Base-by-base conservation (phyloP, 1,284 basidiomycete species). In the Ceratobasidium sp. region DNA sequence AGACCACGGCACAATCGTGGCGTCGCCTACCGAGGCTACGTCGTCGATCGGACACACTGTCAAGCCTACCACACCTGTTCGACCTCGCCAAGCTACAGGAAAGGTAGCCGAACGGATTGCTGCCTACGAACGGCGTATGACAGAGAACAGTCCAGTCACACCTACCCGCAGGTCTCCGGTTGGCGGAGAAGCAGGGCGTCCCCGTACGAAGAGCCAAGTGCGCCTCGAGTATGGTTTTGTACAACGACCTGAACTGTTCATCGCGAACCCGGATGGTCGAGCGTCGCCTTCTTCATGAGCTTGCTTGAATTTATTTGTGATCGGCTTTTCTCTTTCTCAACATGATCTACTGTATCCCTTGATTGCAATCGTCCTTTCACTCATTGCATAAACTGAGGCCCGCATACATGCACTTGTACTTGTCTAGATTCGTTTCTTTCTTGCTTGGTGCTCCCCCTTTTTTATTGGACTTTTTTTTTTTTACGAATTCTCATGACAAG, bases 261-360 rank as follows among this genome's bases (percentile, higher is more conserved):
- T 91, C 66, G 89, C 89, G 49, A 91, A 91, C 82, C 90, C 90
- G 26, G 89, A 91, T 80, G 83, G 84, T 26, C 66, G 79, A 31
- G 17, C 17, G 15, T 74, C 69, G 8, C 69, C 69, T 35, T 63
- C 69, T 1, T 15, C 47, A n/a, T 74, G 31, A 51, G 31, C 15
- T 26, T 13, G 17, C 23, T 74, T 20, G 23, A 20, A 58, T 3
- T 23, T 51, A 53, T 54, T 15, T 56, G 23, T 10, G 20, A 26
- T 15, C 33, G 13, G 15, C 23, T 42, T 33, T 61, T 20, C n/a
- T 37, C 20, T 37, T 11, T 8, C 3, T 35, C 39, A 5, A 1
- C 31, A 4, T n/a, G 17, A n/a, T 23, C n/a, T 6, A n/a, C 23
- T 61, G 33, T 61, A 17, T 54, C 23, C 3, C 26, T 26, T 56